phyloP scores from a whole-genome alignment of 2,329 filamentous ascomycete species.

The Akanthomyces muscarius region DNA sequence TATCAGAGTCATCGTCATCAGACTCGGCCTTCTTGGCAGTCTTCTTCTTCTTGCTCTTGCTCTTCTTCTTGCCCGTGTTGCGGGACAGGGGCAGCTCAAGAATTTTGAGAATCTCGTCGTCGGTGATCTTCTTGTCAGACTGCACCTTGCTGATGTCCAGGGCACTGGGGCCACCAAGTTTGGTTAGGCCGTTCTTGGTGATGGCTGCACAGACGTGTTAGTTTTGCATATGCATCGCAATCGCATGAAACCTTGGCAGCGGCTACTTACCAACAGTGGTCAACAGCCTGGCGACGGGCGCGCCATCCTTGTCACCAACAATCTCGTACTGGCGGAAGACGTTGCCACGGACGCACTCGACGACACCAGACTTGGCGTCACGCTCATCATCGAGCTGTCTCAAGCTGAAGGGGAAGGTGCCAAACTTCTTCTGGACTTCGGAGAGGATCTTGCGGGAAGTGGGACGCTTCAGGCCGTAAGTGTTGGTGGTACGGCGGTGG shows the following conservation, averaged over 20 bases:
- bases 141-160: conserved; percentile 79
- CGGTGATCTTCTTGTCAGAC: conserved; percentile 96
- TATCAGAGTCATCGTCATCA: conserved; percentile 35
- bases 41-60: conserved; percentile 78
- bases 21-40: conserved; percentile 43
- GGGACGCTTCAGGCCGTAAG: conserved; percentile 88
- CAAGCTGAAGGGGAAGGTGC: conserved; percentile 95
- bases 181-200: conserved; percentile 94
- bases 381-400: conserved; percentile 96
- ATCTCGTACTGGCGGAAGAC: conserved; percentile 96
- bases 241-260: background rate
- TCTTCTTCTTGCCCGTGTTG: conserved; percentile 90
- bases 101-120: conserved; percentile 93
- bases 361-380: conserved; percentile 88
- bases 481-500: conserved; percentile 87
- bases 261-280: conserved; percentile 80
- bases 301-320: conserved; percentile 85
- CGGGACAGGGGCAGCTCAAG: conserved; percentile 82
- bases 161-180: conserved; percentile 71
- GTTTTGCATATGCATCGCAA: background rate
- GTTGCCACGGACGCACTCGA: conserved; percentile 91
- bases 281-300: conserved; percentile 79
- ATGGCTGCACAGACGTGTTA: conserved; percentile 58
- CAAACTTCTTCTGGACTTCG: conserved; percentile 95
- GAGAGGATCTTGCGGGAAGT: conserved; percentile 90